Conservation (phyloP, 2,329 filamentous ascomycete genomes). For the Arachnopeziza araneosa region DNA sequence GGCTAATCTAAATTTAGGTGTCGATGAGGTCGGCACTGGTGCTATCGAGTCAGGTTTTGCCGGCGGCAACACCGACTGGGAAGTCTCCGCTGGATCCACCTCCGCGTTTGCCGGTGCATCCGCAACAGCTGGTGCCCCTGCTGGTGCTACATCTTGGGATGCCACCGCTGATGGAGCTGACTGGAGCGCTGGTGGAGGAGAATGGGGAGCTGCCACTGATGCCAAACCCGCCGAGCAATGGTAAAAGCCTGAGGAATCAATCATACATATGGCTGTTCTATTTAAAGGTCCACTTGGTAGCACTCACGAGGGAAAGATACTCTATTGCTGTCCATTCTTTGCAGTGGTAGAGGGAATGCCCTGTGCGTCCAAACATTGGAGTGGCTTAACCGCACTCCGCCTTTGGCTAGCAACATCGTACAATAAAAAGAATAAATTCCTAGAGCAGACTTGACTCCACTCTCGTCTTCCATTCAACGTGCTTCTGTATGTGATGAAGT, state of each 20-base stretch:
- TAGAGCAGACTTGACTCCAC: not conserved
- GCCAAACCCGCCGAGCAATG: constrained; percentile 40
- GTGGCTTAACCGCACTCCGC: constrained; percentile 69
- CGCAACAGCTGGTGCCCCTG: constrained; percentile 50
- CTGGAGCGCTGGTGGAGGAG: constrained; percentile 52
- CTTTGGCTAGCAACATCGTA: constrained; percentile 5
- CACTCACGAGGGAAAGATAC: constrained; percentile 99
- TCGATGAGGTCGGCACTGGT: constrained; percentile 75
- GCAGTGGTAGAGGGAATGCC: constrained; percentile 81
- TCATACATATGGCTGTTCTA: constrained; percentile 19
- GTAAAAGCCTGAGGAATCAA: constrained; percentile 23
- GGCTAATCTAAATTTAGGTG: constrained; percentile 54
- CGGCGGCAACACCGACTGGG: constrained; percentile 67
- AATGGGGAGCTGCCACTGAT: constrained; percentile 44
- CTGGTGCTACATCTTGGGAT: constrained; percentile 52
- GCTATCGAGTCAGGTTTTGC: constrained; percentile 76
- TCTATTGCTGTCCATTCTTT: constrained; percentile 45
- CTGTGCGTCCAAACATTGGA: constrained; percentile 76
- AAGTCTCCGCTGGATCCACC: constrained; percentile 55
- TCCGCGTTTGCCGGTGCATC: constrained; percentile 53
- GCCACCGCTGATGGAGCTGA: constrained; percentile 48
- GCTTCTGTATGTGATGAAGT: not conserved
- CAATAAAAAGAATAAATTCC: not conserved
- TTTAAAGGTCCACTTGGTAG: constrained; percentile 53
- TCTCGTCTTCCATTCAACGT: not conserved